phyloP scores from a whole-genome alignment of 2,329 filamentous ascomycete genomes.

The Xylaria sp. region DNA sequence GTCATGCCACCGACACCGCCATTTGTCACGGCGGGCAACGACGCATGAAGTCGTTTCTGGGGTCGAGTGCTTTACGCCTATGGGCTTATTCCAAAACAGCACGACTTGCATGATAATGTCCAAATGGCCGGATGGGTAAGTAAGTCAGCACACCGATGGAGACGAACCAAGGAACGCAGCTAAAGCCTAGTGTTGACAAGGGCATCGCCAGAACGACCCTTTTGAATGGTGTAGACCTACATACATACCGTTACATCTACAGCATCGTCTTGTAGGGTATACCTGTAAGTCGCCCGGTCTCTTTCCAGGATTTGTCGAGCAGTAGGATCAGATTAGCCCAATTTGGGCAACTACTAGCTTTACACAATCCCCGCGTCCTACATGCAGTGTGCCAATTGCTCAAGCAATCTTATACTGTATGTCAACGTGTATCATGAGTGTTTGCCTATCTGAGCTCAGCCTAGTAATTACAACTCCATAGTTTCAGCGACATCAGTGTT shows the following conservation, averaged over 20 bases:
- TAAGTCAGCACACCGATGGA: slow-evolving; percentile 25
- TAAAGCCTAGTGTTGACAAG: slow-evolving; percentile 20
- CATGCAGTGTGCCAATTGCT: background rate
- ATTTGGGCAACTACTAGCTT: background rate
- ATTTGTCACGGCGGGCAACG: slow-evolving; percentile 23
- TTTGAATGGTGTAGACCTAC: slow-evolving; percentile 2
- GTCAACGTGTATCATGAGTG: background rate
- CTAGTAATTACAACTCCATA: background rate
- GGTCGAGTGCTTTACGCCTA: slow-evolving; percentile 12
- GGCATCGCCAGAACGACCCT: slow-evolving; percentile 3
- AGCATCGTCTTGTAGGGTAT: too few species aligned
- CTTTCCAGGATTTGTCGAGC: background rate
- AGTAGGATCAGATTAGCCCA: background rate
- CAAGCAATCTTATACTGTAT: background rate
- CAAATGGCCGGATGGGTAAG: slow-evolving; percentile 1
- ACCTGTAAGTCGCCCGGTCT: background rate
- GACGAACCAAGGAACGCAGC: slow-evolving; percentile 17
- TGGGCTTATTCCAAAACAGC: slow-evolving; percentile 23
- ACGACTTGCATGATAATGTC: slow-evolving; percentile 17
- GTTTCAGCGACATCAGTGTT: background rate
- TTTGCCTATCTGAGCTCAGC: background rate
- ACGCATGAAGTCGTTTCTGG: slow-evolving; percentile 17
- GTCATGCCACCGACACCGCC: slow-evolving; percentile 22
- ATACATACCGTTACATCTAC: background rate
- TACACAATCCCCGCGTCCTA: background rate